Evolutionary conservation across 1,284 basidiomycete species (phyloP), one percentile per base, ranked within the genome.

Genomic region (Rhodotorula sp.): DNA sequence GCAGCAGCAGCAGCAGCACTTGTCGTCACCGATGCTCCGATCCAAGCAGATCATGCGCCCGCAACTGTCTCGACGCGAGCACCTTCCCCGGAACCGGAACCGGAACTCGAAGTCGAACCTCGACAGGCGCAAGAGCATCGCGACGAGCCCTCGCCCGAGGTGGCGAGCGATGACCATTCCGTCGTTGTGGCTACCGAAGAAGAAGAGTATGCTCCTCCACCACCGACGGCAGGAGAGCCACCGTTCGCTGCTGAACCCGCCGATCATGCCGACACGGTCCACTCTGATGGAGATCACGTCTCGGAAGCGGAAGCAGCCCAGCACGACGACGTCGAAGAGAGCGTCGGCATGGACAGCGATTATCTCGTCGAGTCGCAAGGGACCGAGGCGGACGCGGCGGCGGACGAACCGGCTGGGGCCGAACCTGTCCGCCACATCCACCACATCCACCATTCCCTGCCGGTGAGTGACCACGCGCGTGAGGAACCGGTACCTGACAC

Each of bases 341-440:
- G 52, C 21, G 46, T 46, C 26, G 64, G 64, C 48, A 65, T 65
- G 60, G 60, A 60, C 57, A 65, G 58, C 48, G 64, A 54, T 34
- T 15, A 49, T 16, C 49, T 68, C 21, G 21, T 64, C 34, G 60
- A 67, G 54, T 65, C 64, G 31, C 49, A 56, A 29, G 54, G 54
- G 12, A 56, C 23, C 5, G 52, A 60, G 14, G 34, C 29, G 12
- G 54, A 51, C 43, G 43, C 62, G 5, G 49, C 59, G 18, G 58
- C 23, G 4, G 46, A 58, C 8, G n/a, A 46, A 49, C 6, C 31
- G 14, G 47, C 58, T 29, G 21, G 49, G 15, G 20, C 34, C n/a
- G 48, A 26, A 12, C 15, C 29, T 18, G 29, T 8, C 29, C 39
- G 39, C 39, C 39, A 14, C 1, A 43, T 43, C 39, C 10, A 43